phyloP scores from a whole-genome alignment of 306 rosid species.

The Prunus campanulata region DNA sequence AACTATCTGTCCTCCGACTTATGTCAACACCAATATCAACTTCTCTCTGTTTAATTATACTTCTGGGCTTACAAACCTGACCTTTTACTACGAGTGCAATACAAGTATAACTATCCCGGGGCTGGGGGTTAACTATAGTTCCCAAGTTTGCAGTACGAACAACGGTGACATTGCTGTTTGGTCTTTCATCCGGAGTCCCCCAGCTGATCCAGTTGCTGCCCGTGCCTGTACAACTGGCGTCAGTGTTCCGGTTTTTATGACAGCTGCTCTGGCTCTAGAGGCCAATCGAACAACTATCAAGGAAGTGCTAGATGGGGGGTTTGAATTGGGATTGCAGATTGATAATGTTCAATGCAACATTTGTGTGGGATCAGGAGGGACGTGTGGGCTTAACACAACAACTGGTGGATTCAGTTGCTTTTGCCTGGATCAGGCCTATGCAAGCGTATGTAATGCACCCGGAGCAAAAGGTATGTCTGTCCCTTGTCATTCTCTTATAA shows the following conservation, averaged over 20 bases:
- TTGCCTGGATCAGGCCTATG: background rate
- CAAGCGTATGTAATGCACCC: background rate
- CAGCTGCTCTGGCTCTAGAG: background rate
- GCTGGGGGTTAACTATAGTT: too few species aligned
- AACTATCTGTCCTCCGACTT: background rate
- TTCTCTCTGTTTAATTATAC: background rate
- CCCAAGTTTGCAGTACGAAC: too few species aligned
- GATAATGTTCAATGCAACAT: accelerated
- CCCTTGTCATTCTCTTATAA: background rate
- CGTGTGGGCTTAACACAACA: background rate
- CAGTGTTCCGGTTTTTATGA: background rate
- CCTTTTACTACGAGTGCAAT: conserved; percentile 7
- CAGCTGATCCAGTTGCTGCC: accelerated
- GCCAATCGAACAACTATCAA: accelerated
- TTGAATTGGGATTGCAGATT: background rate
- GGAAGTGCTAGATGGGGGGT: background rate
- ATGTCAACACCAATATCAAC: background rate
- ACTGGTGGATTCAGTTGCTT: background rate
- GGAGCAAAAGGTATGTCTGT: background rate
- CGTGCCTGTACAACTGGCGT: accelerated
- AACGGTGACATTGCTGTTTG: too few species aligned
- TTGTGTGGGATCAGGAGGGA: background rate
- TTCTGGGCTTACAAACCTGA: background rate
- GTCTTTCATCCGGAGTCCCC: too few species aligned
- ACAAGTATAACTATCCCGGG: too few species aligned